Evolutionary conservation across 2,329 filamentous ascomycete species (phyloP).

Genomic region (Apiospora aurea): DNA sequence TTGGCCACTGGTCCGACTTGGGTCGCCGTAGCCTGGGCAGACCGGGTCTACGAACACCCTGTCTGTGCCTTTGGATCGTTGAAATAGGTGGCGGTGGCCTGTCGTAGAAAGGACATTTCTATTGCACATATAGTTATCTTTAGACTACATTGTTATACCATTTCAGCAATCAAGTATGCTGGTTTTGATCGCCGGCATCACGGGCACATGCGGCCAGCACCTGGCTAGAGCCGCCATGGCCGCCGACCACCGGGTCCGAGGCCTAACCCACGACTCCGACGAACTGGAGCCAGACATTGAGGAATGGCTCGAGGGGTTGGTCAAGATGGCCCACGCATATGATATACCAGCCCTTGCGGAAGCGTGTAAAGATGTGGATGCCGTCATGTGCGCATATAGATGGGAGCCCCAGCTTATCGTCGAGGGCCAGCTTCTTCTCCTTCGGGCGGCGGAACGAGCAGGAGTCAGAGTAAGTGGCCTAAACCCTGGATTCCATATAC

Average conservation of each 20-base stretch:
- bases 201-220: constrained; percentile 44
- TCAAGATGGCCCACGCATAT: constrained; percentile 35
- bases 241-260: constrained; percentile 44
- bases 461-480: constrained; percentile 38
- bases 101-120: neutral
- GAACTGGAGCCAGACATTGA: constrained; percentile 35
- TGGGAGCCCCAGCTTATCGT: constrained; percentile 36
- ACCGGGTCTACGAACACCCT: neutral
- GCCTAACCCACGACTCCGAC: constrained; percentile 40
- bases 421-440: constrained; percentile 45
- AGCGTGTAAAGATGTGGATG: constrained; percentile 44
- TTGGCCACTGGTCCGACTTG: neutral
- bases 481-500: too few species aligned
- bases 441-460: constrained; percentile 46
- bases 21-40: neutral
- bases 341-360: constrained; percentile 43
- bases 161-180: constrained; percentile 37
- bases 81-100: neutral
- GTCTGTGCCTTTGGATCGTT: too few species aligned
- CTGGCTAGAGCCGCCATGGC: constrained; percentile 36
- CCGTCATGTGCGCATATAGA: constrained; percentile 44
- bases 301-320: constrained; percentile 39
- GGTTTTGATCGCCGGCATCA: constrained; percentile 46
- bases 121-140: neutral
- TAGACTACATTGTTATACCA: neutral